A percentile compares a stretch with the other conserved stretches of the same genome.
phyloP scores from a whole-genome alignment of 495 filamentous ascomycete species.

The Mytilinidion resinicola region DNA sequence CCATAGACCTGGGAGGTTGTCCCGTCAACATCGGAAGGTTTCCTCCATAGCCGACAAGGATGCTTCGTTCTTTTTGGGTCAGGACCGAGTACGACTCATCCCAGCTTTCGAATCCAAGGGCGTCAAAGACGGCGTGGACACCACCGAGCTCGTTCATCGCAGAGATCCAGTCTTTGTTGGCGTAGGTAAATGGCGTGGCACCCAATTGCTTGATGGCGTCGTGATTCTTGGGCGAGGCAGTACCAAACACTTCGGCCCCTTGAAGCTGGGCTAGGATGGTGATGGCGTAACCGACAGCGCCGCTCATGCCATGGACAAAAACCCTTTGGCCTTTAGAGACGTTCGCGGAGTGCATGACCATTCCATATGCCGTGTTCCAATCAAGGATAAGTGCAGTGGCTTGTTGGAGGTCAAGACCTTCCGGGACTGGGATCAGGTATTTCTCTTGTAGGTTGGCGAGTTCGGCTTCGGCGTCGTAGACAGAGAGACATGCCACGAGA shows the following conservation, averaged over 20 bases:
- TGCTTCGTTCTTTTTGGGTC: constrained; percentile 1
- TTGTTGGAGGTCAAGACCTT: constrained; percentile 32
- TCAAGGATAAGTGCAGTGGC: constrained; percentile 34
- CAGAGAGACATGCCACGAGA: constrained; percentile 35
- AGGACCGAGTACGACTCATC: constrained; percentile 42
- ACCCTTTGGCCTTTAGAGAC: constrained; percentile 37
- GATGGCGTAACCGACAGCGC: constrained; percentile 38
- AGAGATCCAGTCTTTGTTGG: constrained; percentile 41
- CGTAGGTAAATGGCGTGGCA: constrained; percentile 39
- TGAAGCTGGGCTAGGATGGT: constrained; percentile 32
- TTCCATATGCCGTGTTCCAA: constrained; percentile 41
- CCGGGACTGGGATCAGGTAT: constrained; percentile 37
- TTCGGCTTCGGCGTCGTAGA: constrained; percentile 40
- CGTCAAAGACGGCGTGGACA: constrained; percentile 40
- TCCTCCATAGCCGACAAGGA: constrained; percentile 29
- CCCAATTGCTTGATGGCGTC: constrained; percentile 26
- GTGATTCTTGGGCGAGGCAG: constrained; percentile 39
- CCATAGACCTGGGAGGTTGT: constrained; percentile 21
- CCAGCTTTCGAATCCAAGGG: constrained; percentile 43
- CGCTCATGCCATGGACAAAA: constrained; percentile 43
- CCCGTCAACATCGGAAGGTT: constrained; percentile 22
- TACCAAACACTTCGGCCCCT: constrained; percentile 42
- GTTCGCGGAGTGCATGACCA: constrained; percentile 36
- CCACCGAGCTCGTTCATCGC: constrained; percentile 39
- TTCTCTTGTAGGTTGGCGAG: constrained; percentile 39